These are phyloP conservation scores for Funneliformis caledonium DNA, from an alignment of 371 early-diverging fungal genomes.

Conservation along the genomic window DNA sequence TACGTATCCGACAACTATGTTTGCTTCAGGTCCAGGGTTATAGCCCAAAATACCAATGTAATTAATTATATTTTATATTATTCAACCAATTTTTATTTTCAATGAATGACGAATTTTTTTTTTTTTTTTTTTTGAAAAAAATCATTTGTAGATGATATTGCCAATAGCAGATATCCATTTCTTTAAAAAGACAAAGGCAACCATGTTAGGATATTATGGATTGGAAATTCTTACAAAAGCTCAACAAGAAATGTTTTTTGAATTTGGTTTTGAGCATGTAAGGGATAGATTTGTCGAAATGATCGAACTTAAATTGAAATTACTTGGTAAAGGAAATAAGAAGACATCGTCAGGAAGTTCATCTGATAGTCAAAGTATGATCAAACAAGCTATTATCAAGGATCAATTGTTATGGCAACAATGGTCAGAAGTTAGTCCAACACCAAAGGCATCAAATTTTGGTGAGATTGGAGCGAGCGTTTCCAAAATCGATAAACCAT, in stretches of 20 bases:
- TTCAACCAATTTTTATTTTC: background rate
- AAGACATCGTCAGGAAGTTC: background rate
- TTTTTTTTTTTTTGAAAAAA: background rate
- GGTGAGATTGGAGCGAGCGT: constrained; percentile 42
- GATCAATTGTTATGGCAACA: constrained; percentile 41
- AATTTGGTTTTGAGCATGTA: constrained; percentile 52
- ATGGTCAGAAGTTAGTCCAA: constrained; percentile 10
- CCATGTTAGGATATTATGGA: constrained; percentile 50
- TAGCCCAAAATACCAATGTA: constrained; percentile 64
- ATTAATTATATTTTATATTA: constrained; percentile 30
- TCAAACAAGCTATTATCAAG: constrained; percentile 43
- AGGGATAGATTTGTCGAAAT: constrained; percentile 43
- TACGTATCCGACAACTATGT: constrained; percentile 70
- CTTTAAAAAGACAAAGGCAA: constrained; percentile 46
- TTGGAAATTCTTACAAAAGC: constrained; percentile 49
- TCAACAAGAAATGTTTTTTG: constrained; percentile 55
- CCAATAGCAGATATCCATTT: constrained; percentile 52
- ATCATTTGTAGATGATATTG: constrained; percentile 38
- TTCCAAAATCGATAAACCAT: constrained; percentile 45
- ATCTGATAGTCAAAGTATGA: constrained; percentile 8
- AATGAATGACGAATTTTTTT: background rate
- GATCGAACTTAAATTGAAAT: constrained; percentile 13
- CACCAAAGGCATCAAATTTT: constrained; percentile 42
- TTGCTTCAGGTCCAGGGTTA: constrained; percentile 68
- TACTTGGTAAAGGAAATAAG: background rate